Evolutionary conservation across 768 basidiomycete species (phyloP).

Genomic region (Mycena galopus): DNA sequence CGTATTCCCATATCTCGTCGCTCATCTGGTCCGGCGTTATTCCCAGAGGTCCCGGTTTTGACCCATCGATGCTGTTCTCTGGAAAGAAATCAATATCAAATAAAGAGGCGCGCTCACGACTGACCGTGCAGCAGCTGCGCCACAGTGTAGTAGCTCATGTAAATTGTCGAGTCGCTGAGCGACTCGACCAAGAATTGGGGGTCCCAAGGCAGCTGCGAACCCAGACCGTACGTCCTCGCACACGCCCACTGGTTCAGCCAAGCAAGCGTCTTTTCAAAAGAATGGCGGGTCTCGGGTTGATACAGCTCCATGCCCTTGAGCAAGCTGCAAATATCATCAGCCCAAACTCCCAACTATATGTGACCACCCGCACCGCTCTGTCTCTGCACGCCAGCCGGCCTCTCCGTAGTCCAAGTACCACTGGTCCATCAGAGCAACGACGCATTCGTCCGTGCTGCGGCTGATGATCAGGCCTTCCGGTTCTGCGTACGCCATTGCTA

Average conservation of each 20-base stretch:
- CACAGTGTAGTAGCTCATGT: slow-evolving; percentile 98
- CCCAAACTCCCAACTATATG: slow-evolving; percentile 20
- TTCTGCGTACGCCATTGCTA: slow-evolving; percentile 94
- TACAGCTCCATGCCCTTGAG: slow-evolving; percentile 92
- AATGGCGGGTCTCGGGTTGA: slow-evolving; percentile 90
- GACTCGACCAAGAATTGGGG: slow-evolving; percentile 96
- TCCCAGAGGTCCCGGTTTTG: slow-evolving; percentile 82
- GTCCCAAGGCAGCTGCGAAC: slow-evolving; percentile 97
- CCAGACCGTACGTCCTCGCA: slow-evolving; percentile 96
- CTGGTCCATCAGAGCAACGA: slow-evolving; percentile 98
- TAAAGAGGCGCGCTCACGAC: slow-evolving; percentile 37
- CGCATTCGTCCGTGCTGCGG: slow-evolving; percentile 95
- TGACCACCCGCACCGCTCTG: slow-evolving; percentile 76
- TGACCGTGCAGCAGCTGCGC: slow-evolving; percentile 92
- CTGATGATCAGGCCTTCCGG: slow-evolving; percentile 93
- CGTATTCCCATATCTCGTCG: slow-evolving; percentile 97
- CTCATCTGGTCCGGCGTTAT: slow-evolving; percentile 94
- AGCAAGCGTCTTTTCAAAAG: slow-evolving; percentile 89
- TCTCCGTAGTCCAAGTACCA: slow-evolving; percentile 99
- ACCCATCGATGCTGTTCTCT: slow-evolving; percentile 85
- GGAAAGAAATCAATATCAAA: slow-evolving; percentile 2
- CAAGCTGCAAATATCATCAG: slow-evolving; percentile 60
- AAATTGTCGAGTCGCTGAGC: slow-evolving; percentile 96
- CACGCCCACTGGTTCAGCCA: slow-evolving; percentile 99
- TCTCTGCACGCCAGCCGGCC: slow-evolving; percentile 85